Percentiles rank a stretch among this genome's conserved stretches.
These are phyloP conservation scores for Solanum sejunctum DNA, from an alignment of 257 asterid species.

Conservation along the genomic window DNA sequence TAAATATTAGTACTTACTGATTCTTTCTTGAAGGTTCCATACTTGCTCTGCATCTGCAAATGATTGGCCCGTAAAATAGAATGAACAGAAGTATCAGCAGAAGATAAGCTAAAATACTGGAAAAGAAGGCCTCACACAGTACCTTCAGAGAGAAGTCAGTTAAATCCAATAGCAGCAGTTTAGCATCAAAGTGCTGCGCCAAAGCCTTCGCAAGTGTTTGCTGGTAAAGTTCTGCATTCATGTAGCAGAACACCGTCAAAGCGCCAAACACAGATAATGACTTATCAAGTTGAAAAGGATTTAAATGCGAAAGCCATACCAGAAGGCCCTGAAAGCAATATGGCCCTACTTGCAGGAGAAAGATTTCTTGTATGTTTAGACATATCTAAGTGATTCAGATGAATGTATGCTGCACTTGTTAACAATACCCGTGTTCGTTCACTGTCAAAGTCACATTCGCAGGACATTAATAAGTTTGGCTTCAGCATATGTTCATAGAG, in stretches of 20 bases:
- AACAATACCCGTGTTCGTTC: slow-evolving; percentile 50
- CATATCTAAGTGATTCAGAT: slow-evolving; percentile 68
- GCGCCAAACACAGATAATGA: not conserved
- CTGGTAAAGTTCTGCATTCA: slow-evolving; percentile 48
- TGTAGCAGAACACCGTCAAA: not conserved
- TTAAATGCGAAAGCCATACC: slow-evolving; percentile 28
- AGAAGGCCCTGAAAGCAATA: slow-evolving; percentile 83
- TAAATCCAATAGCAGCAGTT: slow-evolving; percentile 62
- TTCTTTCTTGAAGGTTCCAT: slow-evolving; percentile 53
- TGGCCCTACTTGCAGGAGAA: slow-evolving; percentile 88
- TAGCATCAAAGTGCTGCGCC: slow-evolving; percentile 71
- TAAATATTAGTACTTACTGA: slow-evolving; percentile 36
- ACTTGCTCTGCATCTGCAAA: slow-evolving; percentile 80
- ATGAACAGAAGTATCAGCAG: slow-evolving; percentile 4
- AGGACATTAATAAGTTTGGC: not conserved
- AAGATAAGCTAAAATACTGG: not conserved
- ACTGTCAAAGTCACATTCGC: slow-evolving; percentile 33
- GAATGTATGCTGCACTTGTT: slow-evolving; percentile 85
- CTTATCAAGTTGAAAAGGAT: not conserved
- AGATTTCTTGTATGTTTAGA: slow-evolving; percentile 82
- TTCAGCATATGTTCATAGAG: not conserved
- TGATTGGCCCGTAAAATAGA: slow-evolving; percentile 3
- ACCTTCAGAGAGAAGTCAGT: slow-evolving; percentile 87
- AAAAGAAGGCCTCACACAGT: slow-evolving; percentile 1
- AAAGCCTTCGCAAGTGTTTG: slow-evolving; percentile 84